Evolutionary conservation across 2,329 filamentous ascomycete genomes (phyloP).

Genomic region (Periglandula ipomoeae): DNA sequence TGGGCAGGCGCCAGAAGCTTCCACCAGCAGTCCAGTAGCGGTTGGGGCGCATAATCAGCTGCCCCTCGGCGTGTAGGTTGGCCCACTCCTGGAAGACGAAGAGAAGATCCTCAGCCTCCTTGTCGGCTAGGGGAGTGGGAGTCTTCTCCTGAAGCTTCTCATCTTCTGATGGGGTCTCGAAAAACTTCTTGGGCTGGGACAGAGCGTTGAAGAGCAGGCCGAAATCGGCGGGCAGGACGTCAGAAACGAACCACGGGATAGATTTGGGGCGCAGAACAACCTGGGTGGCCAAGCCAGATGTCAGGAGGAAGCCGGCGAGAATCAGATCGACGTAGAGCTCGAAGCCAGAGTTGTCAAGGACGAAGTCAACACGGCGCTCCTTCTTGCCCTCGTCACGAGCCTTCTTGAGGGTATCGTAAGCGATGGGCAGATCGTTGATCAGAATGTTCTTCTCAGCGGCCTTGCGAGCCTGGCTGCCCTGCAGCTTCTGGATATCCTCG

Average conservation of each 20-base stretch:
- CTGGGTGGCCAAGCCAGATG: constrained; percentile 73
- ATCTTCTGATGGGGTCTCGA: constrained; percentile 64
- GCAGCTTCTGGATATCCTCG: constrained; percentile 93
- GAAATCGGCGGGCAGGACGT: constrained; percentile 84
- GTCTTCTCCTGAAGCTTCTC: constrained; percentile 46
- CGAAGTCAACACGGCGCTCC: constrained; percentile 79
- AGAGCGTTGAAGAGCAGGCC: constrained; percentile 70
- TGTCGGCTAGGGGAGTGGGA: constrained; percentile 53
- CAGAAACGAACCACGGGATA: constrained; percentile 97
- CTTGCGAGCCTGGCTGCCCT: constrained; percentile 81
- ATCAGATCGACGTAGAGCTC: constrained; percentile 94
- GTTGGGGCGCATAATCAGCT: constrained; percentile 75
- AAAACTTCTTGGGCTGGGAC: constrained; percentile 69
- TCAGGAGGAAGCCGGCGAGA: constrained; percentile 80
- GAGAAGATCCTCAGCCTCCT: constrained; percentile 56
- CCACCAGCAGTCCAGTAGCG: constrained; percentile 84
- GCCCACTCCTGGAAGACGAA: constrained; percentile 82
- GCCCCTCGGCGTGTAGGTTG: constrained; percentile 69
- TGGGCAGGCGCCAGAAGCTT: constrained; percentile 80
- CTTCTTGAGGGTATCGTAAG: constrained; percentile 59
- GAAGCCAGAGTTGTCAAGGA: constrained; percentile 95
- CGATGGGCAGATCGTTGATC: constrained; percentile 69
- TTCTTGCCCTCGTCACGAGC: constrained; percentile 54
- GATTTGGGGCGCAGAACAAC: constrained; percentile 88
- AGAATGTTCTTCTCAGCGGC: constrained; percentile 85